These are phyloP conservation scores for Sporobolomyces pararoseus DNA, from an alignment of 768 basidiomycete genomes.

Conservation along the genomic window DNA sequence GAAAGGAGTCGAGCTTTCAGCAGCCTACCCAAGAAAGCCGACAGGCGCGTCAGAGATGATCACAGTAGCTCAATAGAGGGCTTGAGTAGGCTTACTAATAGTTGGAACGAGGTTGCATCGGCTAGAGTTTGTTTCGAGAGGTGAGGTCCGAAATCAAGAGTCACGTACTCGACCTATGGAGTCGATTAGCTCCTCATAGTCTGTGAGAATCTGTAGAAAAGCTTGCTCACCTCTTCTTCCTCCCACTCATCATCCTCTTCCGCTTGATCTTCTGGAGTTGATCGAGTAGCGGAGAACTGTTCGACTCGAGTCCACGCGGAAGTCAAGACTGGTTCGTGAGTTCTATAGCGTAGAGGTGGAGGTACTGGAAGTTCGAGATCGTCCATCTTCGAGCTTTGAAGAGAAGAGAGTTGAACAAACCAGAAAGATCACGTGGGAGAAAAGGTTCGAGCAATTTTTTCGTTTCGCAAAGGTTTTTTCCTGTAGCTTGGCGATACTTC, in stretches of 20 bases:
- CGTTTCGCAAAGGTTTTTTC: no score
- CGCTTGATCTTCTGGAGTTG: neutral
- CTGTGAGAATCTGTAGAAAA: neutral
- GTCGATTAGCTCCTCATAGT: neutral
- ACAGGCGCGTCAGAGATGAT: neutral
- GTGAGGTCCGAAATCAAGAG: conserved; percentile 21
- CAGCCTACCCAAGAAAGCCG: neutral
- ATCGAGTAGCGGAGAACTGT: neutral
- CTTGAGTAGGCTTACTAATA: conserved; percentile 13
- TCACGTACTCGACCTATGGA: conserved; percentile 32
- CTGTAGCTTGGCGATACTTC: no score
- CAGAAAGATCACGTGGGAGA: no score
- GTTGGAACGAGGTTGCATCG: conserved; percentile 7
- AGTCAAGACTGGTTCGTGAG: conserved; percentile 7
- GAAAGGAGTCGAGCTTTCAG: conserved; percentile 7
- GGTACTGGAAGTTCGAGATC: conserved; percentile 5
- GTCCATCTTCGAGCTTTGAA: no score
- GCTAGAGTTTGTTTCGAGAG: neutral
- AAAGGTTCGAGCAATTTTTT: no score
- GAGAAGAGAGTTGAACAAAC: neutral
- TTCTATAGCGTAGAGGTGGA: neutral
- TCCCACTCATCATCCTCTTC: conserved; percentile 14
- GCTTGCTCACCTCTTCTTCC: conserved; percentile 6
- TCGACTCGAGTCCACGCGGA: conserved; percentile 17
- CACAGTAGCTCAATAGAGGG: neutral